Evolutionary conservation across 148 eudicot species (phyloP).

Genomic region (Cornus florida): DNA sequence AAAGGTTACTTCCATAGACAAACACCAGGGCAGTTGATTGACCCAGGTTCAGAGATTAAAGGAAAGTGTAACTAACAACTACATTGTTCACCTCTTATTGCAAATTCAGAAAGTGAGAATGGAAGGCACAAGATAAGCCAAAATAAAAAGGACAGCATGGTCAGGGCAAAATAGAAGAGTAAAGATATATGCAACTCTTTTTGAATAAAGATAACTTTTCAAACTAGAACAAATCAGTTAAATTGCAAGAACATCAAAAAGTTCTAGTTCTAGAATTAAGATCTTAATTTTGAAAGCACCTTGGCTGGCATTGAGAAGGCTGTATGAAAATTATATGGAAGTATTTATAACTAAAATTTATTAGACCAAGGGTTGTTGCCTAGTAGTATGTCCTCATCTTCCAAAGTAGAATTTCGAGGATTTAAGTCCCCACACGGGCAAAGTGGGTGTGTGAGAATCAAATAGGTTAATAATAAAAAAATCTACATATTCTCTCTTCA

Average conservation of each 20-base stretch:
- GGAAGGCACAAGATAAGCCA: neutral
- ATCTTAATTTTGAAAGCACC: neutral
- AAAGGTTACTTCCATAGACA: neutral
- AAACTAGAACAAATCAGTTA: no score
- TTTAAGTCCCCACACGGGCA: no score
- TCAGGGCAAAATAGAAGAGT: neutral
- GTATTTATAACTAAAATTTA: neutral
- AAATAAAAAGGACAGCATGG: neutral
- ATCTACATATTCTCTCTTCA: no score
- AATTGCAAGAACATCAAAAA: neutral
- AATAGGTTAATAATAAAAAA: no score
- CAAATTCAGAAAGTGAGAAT: slow-evolving; percentile 8
- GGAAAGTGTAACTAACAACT: neutral
- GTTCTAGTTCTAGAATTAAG: no score
- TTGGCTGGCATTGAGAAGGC: neutral
- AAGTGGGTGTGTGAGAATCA: no score
- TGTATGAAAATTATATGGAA: neutral
- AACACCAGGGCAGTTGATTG: neutral
- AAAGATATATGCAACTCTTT: neutral
- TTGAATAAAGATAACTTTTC: no score
- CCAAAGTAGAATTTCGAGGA: no score
- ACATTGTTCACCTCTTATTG: neutral
- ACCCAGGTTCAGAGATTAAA: neutral
- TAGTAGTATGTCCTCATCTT: no score
- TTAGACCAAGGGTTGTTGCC: no score